Conservation (phyloP, 192 early-diverging fungal species). For the Rhizoclosmatium globosum region DNA sequence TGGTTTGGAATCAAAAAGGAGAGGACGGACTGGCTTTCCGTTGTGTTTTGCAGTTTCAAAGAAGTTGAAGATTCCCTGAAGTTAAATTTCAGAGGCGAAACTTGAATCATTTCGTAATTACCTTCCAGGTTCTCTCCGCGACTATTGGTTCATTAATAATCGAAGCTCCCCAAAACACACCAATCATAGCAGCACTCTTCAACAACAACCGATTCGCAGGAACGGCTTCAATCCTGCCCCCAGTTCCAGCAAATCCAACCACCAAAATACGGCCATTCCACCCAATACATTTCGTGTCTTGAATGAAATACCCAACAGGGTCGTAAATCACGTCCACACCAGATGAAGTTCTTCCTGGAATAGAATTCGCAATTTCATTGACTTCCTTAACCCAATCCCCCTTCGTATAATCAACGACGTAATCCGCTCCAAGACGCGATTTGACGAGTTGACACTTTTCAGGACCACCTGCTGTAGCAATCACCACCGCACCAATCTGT, state of each 20-base stretch:
- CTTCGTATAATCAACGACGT: slow-evolving; percentile 74
- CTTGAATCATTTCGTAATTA: background rate
- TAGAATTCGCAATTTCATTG: slow-evolving; percentile 60
- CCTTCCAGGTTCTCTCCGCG: slow-evolving; percentile 73
- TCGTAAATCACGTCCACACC: slow-evolving; percentile 81
- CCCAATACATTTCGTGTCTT: slow-evolving; percentile 58
- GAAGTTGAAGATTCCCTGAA: slow-evolving; percentile 18
- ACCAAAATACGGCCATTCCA: slow-evolving; percentile 85
- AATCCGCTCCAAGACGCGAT: slow-evolving; percentile 72
- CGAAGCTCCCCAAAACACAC: slow-evolving; percentile 80
- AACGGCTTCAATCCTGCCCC: slow-evolving; percentile 74
- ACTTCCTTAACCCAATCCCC: slow-evolving; percentile 76
- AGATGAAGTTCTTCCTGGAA: slow-evolving; percentile 5
- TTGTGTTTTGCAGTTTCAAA: background rate
- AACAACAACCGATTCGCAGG: slow-evolving; percentile 82
- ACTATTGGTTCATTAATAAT: slow-evolving; percentile 61
- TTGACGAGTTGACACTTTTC: slow-evolving; percentile 74
- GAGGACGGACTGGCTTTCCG: slow-evolving; percentile 25
- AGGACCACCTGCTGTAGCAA: slow-evolving; percentile 78
- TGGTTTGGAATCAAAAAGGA: background rate
- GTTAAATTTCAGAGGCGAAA: background rate
- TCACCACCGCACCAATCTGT: slow-evolving; percentile 63
- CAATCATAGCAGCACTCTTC: slow-evolving; percentile 78
- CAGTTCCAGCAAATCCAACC: slow-evolving; percentile 76
- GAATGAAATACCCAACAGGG: slow-evolving; percentile 69